Evolutionary conservation across 2,329 filamentous ascomycete genomes (phyloP).

Genomic region (Pseudofabraea citricarpa): DNA sequence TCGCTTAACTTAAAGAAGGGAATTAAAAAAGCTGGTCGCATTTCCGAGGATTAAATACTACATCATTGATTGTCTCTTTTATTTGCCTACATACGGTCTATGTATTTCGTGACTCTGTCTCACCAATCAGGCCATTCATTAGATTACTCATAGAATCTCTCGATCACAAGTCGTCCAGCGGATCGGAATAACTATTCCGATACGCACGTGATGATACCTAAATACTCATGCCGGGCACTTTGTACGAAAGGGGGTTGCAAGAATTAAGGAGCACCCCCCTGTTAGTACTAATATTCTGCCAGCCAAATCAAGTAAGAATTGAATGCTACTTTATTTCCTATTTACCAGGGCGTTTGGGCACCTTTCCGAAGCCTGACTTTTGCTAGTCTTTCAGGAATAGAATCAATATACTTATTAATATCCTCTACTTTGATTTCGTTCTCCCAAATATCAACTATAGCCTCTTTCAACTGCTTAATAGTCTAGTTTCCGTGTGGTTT

Average conservation of each 20-base stretch:
- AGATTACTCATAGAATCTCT: too few species aligned
- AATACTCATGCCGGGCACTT: too few species aligned
- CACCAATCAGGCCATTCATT: too few species aligned
- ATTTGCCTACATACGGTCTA: too few species aligned
- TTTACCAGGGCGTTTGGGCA: not conserved
- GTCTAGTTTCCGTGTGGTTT: conserved; percentile 6
- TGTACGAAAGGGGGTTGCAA: not conserved
- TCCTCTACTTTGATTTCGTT: conserved; percentile 11
- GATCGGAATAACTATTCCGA: too few species aligned
- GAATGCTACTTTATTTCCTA: not conserved
- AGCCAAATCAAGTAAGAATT: not conserved
- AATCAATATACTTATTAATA: conserved; percentile 11
- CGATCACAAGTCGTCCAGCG: too few species aligned
- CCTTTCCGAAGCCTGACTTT: conserved; percentile 7
- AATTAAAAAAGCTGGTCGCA: too few species aligned
- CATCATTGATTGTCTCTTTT: too few species aligned
- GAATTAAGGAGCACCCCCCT: not conserved
- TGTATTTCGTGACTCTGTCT: too few species aligned
- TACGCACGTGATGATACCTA: too few species aligned
- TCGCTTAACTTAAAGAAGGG: too few species aligned
- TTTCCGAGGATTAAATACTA: too few species aligned
- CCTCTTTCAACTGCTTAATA: conserved; percentile 8
- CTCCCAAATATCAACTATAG: conserved; percentile 11
- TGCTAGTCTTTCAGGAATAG: conserved; percentile 6
- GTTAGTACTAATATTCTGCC: not conserved